Evolutionary conservation across 768 basidiomycete genomes (phyloP).

Genomic region (Lactifluus subvellereus): DNA sequence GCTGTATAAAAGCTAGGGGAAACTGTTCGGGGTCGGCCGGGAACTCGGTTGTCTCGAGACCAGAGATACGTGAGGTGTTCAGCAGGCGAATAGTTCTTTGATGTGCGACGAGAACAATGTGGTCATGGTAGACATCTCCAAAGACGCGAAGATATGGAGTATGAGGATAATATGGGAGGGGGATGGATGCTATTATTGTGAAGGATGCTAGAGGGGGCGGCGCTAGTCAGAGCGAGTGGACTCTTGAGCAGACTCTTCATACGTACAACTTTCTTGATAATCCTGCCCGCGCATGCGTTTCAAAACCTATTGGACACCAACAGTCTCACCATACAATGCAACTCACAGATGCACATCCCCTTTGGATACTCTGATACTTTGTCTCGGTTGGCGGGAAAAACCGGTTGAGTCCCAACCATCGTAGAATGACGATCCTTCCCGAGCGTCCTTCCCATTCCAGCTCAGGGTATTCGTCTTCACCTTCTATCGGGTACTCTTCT

Average conservation of each 20-base stretch:
- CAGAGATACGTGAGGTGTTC: slow-evolving; percentile 6
- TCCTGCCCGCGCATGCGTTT: slow-evolving; percentile 40
- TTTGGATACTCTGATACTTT: slow-evolving; percentile 36
- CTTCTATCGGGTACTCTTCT: slow-evolving; percentile 25
- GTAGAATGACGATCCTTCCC: slow-evolving; percentile 57
- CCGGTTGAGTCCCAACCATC: slow-evolving; percentile 59
- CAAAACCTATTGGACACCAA: background rate
- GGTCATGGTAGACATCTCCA: slow-evolving; percentile 38
- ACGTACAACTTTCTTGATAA: slow-evolving; percentile 69
- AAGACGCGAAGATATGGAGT: slow-evolving; percentile 42
- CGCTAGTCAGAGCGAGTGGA: background rate
- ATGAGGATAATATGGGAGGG: slow-evolving; percentile 35
- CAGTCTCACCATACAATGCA: background rate
- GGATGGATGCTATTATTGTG: slow-evolving; percentile 48
- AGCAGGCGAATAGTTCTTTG: slow-evolving; percentile 11
- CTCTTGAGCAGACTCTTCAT: background rate
- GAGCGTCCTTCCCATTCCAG: slow-evolving; percentile 25
- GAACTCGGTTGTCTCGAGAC: slow-evolving; percentile 9
- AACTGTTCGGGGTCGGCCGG: background rate
- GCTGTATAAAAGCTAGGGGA: background rate
- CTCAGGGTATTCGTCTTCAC: slow-evolving; percentile 16
- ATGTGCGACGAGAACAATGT: slow-evolving; percentile 40
- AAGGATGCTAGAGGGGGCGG: slow-evolving; percentile 49
- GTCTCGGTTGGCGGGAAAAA: slow-evolving; percentile 51
- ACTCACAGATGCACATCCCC: slow-evolving; percentile 59